Percentiles rank a stretch among this genome's conserved stretches.
Evolutionary conservation across 805 yeast genomes (phyloP).

Genomic region (Lipomyces mesembrius): DNA sequence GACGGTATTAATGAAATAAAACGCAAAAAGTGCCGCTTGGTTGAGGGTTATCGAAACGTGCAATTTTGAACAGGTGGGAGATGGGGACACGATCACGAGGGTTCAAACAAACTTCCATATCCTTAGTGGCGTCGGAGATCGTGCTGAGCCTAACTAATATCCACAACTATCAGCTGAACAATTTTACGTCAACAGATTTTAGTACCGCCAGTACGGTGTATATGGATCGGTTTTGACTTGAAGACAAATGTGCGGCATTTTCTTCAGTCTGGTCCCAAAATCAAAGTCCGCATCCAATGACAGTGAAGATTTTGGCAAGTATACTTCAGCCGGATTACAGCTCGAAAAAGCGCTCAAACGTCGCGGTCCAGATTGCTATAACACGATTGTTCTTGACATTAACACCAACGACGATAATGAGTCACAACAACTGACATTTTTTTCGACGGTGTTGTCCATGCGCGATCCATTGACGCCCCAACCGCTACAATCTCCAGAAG

Average conservation of each 20-base stretch:
- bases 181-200: not conserved
- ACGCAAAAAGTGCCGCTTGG: not conserved
- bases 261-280: slow-evolving; percentile 34
- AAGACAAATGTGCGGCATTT: slow-evolving; percentile 45
- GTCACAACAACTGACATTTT: slow-evolving; percentile 38
- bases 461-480: slow-evolving; percentile 79
- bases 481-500: slow-evolving; percentile 53
- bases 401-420: not conserved
- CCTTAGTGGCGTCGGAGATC: no score
- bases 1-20: not conserved
- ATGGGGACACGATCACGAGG: not conserved
- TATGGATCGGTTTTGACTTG: not conserved
- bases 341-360: slow-evolving; percentile 18
- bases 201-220: not conserved
- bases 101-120: not conserved
- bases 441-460: slow-evolving; percentile 78
- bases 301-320: not conserved
- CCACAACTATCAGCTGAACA: not conserved
- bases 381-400: slow-evolving; percentile 2
- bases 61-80: not conserved
- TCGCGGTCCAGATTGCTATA: slow-evolving; percentile 44
- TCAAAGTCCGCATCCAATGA: not conserved
- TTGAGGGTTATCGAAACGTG: not conserved
- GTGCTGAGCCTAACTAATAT: not conserved
- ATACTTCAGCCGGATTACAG: slow-evolving; percentile 13